Evolutionary conservation across 1,139 yeast genomes (phyloP).

Genomic region (Geotrichum armillariae): DNA sequence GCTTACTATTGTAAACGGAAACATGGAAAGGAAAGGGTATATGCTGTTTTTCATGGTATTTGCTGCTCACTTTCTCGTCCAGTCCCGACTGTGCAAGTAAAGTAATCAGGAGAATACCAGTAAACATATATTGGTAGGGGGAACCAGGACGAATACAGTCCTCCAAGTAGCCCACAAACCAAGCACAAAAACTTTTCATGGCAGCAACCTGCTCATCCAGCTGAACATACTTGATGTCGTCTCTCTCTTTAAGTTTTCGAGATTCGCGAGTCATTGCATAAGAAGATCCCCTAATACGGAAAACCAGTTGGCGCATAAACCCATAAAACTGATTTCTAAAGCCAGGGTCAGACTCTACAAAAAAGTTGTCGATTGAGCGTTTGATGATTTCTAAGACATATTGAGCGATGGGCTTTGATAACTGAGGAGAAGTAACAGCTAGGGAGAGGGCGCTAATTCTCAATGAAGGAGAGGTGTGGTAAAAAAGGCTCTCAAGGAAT

Average conservation of each 20-base stretch:
- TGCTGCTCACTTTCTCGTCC: slow-evolving; percentile 46
- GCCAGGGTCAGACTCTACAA: slow-evolving; percentile 66
- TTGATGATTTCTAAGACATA: slow-evolving; percentile 47
- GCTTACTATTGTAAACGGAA: slow-evolving; percentile 43
- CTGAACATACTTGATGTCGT: slow-evolving; percentile 23
- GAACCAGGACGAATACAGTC: slow-evolving; percentile 60
- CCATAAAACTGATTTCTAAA: slow-evolving; percentile 65
- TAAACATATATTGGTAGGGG: slow-evolving; percentile 61
- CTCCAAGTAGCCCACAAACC: slow-evolving; percentile 47
- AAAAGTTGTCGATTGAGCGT: slow-evolving; percentile 48
- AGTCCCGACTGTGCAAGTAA: slow-evolving; percentile 57
- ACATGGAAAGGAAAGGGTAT: slow-evolving; percentile 48
- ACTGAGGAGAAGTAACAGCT: slow-evolving; percentile 60
- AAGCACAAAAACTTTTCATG: slow-evolving; percentile 43
- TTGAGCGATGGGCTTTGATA: slow-evolving; percentile 54
- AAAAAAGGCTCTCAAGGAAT: slow-evolving; percentile 44
- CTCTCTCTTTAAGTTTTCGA: slow-evolving; percentile 36
- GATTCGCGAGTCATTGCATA: slow-evolving; percentile 55
- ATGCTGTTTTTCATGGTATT: slow-evolving; percentile 44
- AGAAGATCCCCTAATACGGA: slow-evolving; percentile 65
- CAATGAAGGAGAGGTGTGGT: slow-evolving; percentile 47
- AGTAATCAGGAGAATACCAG: slow-evolving; percentile 52
- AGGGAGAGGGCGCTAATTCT: slow-evolving; percentile 63
- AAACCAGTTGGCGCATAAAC: slow-evolving; percentile 56
- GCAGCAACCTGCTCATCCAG: slow-evolving; percentile 26